Percentiles rank a stretch among this genome's conserved stretches.
Evolutionary conservation across 2,329 filamentous ascomycete genomes (phyloP).

Genomic region (Colletotrichum lentis): DNA sequence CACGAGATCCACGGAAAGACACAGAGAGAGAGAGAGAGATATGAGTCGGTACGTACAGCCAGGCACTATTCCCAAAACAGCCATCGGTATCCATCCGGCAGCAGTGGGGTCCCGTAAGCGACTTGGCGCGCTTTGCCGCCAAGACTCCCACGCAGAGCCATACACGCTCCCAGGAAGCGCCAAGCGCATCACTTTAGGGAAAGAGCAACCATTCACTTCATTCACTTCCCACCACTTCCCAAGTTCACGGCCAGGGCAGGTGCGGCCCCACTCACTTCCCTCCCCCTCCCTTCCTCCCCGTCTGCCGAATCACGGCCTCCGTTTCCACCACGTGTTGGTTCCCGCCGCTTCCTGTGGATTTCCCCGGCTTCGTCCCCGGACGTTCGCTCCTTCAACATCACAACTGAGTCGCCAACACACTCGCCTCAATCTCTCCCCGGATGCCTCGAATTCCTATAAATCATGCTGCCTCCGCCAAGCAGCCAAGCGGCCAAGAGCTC

Average conservation of each 20-base stretch:
- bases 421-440: conserved; percentile 6
- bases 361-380: conserved; percentile 13
- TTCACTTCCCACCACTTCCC: neutral
- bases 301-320: conserved; percentile 31
- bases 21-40: neutral
- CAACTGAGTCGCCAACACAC: neutral
- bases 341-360: conserved; percentile 26
- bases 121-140: conserved; percentile 34
- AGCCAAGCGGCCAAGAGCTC: conserved; percentile 34
- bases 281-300: conserved; percentile 6
- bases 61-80: conserved; percentile 7
- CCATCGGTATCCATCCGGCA: conserved; percentile 14
- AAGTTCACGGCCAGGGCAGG: neutral
- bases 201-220: no score
- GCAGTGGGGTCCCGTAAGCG: conserved; percentile 1
- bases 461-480: conserved; percentile 29
- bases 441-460: conserved; percentile 26
- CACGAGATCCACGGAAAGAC: no score
- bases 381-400: neutral
- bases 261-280: conserved; percentile 22
- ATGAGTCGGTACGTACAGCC: neutral
- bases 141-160: neutral
- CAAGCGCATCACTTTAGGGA: conserved; percentile 12
- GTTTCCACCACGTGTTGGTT: conserved; percentile 32
- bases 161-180: conserved; percentile 12